These are phyloP conservation scores for Tulasnella calospora DNA, from an alignment of 768 basidiomycete species.

Conservation along the genomic window DNA sequence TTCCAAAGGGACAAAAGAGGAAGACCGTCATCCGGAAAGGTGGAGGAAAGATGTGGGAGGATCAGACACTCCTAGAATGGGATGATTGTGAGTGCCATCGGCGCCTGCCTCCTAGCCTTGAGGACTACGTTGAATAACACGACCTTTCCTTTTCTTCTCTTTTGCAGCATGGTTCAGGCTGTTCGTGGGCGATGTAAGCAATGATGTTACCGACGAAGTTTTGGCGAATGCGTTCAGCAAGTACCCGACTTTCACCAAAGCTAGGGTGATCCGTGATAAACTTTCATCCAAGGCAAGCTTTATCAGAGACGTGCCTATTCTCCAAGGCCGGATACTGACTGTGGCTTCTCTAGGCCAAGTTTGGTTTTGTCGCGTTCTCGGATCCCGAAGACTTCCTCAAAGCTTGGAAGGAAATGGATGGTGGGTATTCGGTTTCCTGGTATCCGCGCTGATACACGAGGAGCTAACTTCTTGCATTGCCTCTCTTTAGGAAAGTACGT, in stretches of 20 bases:
- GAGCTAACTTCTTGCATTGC: background rate
- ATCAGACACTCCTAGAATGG: constrained; percentile 95
- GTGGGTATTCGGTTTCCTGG: constrained; percentile 43
- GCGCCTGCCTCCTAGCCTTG: background rate
- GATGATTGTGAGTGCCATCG: constrained; percentile 68
- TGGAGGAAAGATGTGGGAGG: constrained; percentile 96
- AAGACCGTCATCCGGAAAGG: constrained; percentile 93
- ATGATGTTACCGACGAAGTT: constrained; percentile 95
- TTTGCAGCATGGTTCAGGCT: constrained; percentile 87
- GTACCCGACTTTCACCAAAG: constrained; percentile 90
- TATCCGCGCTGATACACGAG: too few relatives aligned
- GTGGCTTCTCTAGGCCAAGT: constrained; percentile 65
- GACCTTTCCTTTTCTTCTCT: constrained; percentile 1
- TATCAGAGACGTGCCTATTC: background rate
- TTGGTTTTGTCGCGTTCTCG: constrained; percentile 94
- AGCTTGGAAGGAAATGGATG: constrained; percentile 99
- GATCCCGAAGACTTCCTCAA: constrained; percentile 98
- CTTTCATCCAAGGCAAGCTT: constrained; percentile 78
- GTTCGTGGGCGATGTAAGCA: constrained; percentile 96
- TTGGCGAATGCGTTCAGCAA: constrained; percentile 89
- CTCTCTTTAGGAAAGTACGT: constrained; percentile 82
- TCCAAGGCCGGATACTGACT: background rate
- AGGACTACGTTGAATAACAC: background rate
- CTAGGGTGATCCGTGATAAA: constrained; percentile 89
- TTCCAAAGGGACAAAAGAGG: constrained; percentile 86